Evolutionary conservation across 345 rosid species (phyloP).

Genomic region (Erucastrum elatum): DNA sequence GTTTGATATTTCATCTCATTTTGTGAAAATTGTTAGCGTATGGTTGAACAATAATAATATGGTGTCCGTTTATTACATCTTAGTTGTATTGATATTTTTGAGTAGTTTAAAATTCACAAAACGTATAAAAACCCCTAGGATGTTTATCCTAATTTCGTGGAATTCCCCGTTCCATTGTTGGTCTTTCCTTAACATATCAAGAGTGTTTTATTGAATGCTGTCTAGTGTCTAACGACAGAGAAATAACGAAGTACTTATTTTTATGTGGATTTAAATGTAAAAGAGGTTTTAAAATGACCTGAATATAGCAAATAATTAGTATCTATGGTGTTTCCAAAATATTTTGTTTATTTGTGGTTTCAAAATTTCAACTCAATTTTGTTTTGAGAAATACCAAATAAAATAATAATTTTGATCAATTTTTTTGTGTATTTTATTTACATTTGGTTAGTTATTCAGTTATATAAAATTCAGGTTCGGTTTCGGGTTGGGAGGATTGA

Average conservation of each 20-base stretch:
- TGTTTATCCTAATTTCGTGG: not conserved
- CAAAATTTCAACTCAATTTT: too few species aligned
- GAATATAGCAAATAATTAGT: not conserved
- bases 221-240: too few species aligned
- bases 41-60: not conserved
- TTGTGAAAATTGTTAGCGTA: not conserved
- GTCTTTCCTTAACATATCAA: not conserved
- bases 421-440: too few species aligned
- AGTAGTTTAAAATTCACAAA: not conserved
- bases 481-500: too few species aligned
- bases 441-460: too few species aligned
- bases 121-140: not conserved
- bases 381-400: too few species aligned
- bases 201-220: too few species aligned
- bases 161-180: not conserved
- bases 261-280: not conserved
- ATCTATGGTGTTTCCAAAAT: too few species aligned
- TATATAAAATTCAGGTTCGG: too few species aligned
- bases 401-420: too few species aligned
- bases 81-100: not conserved
- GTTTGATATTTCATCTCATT: not conserved
- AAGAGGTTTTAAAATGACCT: not conserved
- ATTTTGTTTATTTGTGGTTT: too few species aligned
- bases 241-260: not conserved
- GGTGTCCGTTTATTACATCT: not conserved